Conservation (phyloP, 257 asterid species). For the Salvia hispanica region DNA sequence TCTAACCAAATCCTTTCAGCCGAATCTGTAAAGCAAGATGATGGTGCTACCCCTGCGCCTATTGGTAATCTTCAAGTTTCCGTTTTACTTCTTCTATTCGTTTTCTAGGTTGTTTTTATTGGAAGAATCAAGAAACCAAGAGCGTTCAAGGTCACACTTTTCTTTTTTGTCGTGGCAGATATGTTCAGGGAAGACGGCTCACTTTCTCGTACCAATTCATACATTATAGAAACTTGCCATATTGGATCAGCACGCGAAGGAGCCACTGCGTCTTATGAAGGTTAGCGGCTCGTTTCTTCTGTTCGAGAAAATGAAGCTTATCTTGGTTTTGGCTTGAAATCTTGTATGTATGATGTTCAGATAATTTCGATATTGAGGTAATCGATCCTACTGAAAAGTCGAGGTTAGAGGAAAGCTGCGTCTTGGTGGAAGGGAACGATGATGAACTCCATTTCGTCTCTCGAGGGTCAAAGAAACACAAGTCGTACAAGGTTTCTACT, state of each 20-base stretch:
- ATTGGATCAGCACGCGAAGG: conserved; percentile 30
- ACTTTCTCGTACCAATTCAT: conserved; percentile 17
- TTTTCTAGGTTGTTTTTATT: background rate
- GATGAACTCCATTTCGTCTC: conserved; percentile 31
- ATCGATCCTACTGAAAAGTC: conserved; percentile 41
- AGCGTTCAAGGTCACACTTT: background rate
- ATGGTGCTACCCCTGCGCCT: conserved; percentile 27
- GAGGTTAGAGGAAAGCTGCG: conserved; percentile 58
- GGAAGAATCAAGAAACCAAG: too few species aligned
- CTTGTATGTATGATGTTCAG: conserved; percentile 30
- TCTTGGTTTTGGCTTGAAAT: background rate
- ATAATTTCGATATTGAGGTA: conserved; percentile 38
- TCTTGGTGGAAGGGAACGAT: conserved; percentile 58
- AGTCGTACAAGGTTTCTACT: conserved; percentile 65
- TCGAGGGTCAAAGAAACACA: conserved; percentile 41
- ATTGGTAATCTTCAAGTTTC: conserved; percentile 34
- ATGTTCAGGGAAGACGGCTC: conserved; percentile 23
- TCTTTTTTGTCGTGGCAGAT: conserved; percentile 33
- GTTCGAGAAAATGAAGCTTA: background rate
- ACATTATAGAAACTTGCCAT: conserved; percentile 8
- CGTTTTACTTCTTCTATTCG: conserved; percentile 5
- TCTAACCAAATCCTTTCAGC: conserved; percentile 25
- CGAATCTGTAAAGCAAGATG: conserved; percentile 34
- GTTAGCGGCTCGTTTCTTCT: conserved; percentile 20
- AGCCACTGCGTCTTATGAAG: conserved; percentile 30